Percentiles rank a stretch among this genome's conserved stretches.
Conservation (phyloP, 1,139 yeast species). For the Magnusiomyces suaveolens region DNA sequence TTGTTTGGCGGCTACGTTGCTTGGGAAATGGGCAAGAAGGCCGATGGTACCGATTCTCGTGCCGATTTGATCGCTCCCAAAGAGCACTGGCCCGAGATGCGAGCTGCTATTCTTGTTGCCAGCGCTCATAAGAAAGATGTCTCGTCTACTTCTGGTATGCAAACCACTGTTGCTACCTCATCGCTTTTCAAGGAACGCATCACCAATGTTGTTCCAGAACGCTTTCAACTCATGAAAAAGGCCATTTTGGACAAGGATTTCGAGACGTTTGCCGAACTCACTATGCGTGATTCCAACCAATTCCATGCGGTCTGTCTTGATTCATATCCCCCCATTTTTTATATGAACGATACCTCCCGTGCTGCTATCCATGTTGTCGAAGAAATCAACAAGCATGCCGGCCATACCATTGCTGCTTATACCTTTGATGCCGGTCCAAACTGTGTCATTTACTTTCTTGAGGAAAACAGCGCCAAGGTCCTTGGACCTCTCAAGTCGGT, state of each 20-base stretch:
- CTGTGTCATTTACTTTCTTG: conserved; percentile 84
- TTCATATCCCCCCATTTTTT: conserved; percentile 90
- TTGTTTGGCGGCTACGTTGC: conserved; percentile 96
- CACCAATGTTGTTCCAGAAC: conserved; percentile 67
- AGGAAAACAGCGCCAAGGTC: conserved; percentile 58
- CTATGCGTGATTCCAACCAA: conserved; percentile 94
- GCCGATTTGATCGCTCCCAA: conserved; percentile 85
- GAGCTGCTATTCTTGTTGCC: conserved; percentile 85
- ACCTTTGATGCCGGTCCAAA: conserved; percentile 99
- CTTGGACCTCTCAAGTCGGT: conserved; percentile 32
- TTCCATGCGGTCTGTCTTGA: conserved; percentile 96
- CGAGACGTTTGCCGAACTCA: conserved; percentile 69
- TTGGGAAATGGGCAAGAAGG: conserved; percentile 85
- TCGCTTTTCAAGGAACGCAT: conserved; percentile 75
- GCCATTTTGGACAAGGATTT: conserved; percentile 67
- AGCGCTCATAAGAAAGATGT: conserved; percentile 91
- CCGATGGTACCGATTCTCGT: conserved; percentile 77
- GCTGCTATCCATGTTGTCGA: conserved; percentile 77
- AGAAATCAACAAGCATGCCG: conserved; percentile 53
- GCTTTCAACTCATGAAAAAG: conserved; percentile 73
- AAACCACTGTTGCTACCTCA: conserved; percentile 80
- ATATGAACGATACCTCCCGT: conserved; percentile 90
- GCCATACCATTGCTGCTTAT: conserved; percentile 74
- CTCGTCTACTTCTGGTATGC: conserved; percentile 94
- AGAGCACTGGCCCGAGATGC: conserved; percentile 85